These are phyloP conservation scores for Saccharomyces eubayanus DNA, from an alignment of 805 yeast species.

Conservation along the genomic window DNA sequence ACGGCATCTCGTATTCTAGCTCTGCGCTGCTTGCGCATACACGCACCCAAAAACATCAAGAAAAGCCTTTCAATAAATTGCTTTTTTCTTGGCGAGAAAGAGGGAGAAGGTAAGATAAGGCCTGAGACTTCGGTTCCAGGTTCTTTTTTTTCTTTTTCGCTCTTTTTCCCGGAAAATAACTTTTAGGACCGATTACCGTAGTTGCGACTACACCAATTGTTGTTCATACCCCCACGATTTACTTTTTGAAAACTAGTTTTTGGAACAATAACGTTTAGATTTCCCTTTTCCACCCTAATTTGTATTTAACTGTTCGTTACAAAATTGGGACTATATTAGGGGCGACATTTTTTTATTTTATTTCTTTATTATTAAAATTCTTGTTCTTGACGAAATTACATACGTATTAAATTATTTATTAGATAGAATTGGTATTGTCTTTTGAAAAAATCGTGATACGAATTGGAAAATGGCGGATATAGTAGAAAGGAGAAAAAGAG, in stretches of 20 bases:
- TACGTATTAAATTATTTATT: background rate
- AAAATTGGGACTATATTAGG: constrained; percentile 30
- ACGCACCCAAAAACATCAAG: background rate
- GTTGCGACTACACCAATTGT: constrained; percentile 29
- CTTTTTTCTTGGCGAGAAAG: background rate
- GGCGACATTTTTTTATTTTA: constrained; percentile 16
- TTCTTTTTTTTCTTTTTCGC: background rate
- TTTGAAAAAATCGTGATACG: background rate
- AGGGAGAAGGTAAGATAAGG: background rate
- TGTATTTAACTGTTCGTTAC: constrained; percentile 15
- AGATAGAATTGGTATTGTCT: background rate
- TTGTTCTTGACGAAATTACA: background rate
- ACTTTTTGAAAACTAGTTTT: constrained; percentile 29
- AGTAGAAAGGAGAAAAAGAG: background rate
- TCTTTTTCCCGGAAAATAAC: background rate
- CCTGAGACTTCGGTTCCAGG: background rate
- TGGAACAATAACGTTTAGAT: constrained; percentile 21
- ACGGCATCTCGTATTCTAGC: background rate
- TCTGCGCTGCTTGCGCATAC: background rate
- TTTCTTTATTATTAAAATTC: background rate
- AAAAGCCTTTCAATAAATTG: background rate
- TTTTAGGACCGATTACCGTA: constrained; percentile 24
- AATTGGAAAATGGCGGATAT: background rate
- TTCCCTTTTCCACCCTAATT: constrained; percentile 33
- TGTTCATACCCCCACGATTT: constrained; percentile 24